Conservation (phyloP, 2,329 filamentous ascomycete genomes). For the Colletotrichum plurivorum region DNA sequence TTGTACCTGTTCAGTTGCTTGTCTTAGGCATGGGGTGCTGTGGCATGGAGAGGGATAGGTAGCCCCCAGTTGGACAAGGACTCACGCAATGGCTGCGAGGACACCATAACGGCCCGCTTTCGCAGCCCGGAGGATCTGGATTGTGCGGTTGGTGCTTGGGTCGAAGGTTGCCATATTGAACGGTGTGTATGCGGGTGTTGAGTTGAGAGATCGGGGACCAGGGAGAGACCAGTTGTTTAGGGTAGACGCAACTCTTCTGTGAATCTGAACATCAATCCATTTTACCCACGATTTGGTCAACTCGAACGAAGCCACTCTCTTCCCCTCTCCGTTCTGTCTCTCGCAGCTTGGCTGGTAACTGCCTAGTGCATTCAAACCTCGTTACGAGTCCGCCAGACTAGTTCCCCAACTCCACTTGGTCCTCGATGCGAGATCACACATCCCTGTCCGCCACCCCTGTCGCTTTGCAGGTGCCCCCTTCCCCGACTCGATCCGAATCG, state of each 20-base stretch:
- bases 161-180: not conserved
- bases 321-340: not conserved
- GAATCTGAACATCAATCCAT: no score
- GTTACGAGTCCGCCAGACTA: not conserved
- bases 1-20: slow-evolving; percentile 74
- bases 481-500: not conserved
- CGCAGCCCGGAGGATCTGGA: slow-evolving; percentile 63
- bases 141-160: slow-evolving; percentile 12
- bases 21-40: slow-evolving; percentile 56
- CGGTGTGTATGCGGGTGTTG: not conserved
- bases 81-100: slow-evolving; percentile 62
- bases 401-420: not conserved
- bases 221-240: not conserved
- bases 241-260: no score
- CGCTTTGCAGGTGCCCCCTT: not conserved
- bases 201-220: not conserved
- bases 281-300: no score
- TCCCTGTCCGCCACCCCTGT: not conserved
- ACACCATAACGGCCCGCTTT: slow-evolving; percentile 69
- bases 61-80: not conserved
- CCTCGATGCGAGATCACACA: slow-evolving; percentile 3
- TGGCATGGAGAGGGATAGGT: no score
- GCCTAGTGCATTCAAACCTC: not conserved
- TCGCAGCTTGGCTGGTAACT: not conserved
- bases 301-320: no score